Base-by-base conservation (phyloP, 768 basidiomycete species). In the Mycena rosella region DNA sequence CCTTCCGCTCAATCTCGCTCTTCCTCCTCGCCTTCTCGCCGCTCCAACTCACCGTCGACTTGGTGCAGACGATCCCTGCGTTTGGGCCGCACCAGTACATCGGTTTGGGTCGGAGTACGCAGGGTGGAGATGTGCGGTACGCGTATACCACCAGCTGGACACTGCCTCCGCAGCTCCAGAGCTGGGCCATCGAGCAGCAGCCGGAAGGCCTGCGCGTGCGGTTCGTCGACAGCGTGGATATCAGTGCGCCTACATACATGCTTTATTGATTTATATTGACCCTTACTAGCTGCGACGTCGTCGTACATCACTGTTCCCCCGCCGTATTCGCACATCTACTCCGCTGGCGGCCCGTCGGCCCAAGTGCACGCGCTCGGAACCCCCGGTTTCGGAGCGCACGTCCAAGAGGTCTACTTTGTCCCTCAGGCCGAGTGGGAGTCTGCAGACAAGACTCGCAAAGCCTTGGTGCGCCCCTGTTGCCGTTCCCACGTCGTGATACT, bases 31-130 rank as follows among this genome's bases (percentile, higher is more conserved):
- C 83, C 3, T 87, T 88, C 72, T 83, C 81, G 3, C 84, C 86
- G 0, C 64, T 77, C 0, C 78, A 79, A 38, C 76, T 79, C 7
- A 78, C 81, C 0, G 75, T 88, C 29, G 74, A 78, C 9, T 78
- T 83, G 36, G 75, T 85, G 0, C 80, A 83, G 65, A 81, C 80
- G 1, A 72, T 86, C 26, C 78, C 79, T 63, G 85, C 80, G 0
- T 83, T 80, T 70, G 86, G 86, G 11, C 86, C 87, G 0, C 86
- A 88, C 66, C 86, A 87, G 58, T 87, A 87, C 72, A 76, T 88
- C 4, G 81, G 82, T 0, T 67, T 78, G 5, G 82, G 82, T 65
- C 69, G 77, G 4, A 67, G 63, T n/a, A 82, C 76, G 51, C 54
- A 62, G 26, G 42, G 20, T 74, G 79, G 40, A 68, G 78, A 22